Percentiles rank a stretch among this genome's conserved stretches.
phyloP scores from a whole-genome alignment of 129 eudicot genomes.

The Flaveria brownii region DNA sequence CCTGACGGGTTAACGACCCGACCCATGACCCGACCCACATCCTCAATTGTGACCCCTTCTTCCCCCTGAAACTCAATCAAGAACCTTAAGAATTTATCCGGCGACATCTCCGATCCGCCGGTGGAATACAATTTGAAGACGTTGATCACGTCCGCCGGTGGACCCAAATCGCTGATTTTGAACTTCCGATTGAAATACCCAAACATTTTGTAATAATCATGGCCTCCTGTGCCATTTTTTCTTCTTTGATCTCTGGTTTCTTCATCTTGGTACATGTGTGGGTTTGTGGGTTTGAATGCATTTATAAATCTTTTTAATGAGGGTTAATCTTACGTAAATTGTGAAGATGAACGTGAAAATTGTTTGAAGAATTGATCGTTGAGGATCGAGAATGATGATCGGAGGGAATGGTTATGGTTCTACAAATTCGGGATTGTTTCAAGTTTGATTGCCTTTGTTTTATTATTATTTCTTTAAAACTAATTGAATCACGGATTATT shows the following conservation, averaged over 20 bases:
- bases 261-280: conserved; percentile 40
- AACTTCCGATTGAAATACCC: conserved; percentile 79
- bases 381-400: conserved; percentile 29
- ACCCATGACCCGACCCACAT: conserved; percentile 50
- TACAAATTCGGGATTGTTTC: conserved; percentile 19
- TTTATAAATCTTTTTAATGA: conserved; percentile 14
- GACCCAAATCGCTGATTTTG: conserved; percentile 63
- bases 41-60: conserved; percentile 38
- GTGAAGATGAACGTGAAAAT: not conserved
- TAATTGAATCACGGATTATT: too few relatives aligned
- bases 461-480: too few relatives aligned
- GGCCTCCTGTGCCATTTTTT: conserved; percentile 46
- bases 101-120: conserved; percentile 50
- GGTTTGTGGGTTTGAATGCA: conserved; percentile 31
- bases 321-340: conserved; percentile 3
- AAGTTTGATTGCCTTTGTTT: conserved; percentile 21
- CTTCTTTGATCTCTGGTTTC: conserved; percentile 32
- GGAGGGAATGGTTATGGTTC: conserved; percentile 22
- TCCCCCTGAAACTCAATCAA: conserved; percentile 68
- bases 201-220: conserved; percentile 87
- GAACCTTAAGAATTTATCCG: conserved; percentile 60
- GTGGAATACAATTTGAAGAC: conserved; percentile 52
- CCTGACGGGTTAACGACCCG: conserved; percentile 40
- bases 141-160: conserved; percentile 69
- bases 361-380: conserved; percentile 12